Conservation (phyloP, 2,329 filamentous ascomycete genomes). For the Ascochyta koolunga region DNA sequence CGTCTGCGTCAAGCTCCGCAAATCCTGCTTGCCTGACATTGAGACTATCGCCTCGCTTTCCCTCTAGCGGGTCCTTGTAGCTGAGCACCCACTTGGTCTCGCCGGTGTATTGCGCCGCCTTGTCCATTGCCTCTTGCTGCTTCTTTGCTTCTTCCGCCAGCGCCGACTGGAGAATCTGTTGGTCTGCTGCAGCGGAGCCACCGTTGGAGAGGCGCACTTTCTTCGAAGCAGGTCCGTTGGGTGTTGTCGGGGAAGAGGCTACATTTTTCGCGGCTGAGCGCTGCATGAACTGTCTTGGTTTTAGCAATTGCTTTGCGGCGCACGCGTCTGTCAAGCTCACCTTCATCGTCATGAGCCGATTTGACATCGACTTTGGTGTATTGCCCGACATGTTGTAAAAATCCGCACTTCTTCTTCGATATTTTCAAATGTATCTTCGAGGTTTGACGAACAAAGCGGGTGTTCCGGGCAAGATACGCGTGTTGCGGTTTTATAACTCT, state of each 20-base stretch:
- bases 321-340: conserved; percentile 37
- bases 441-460: background rate
- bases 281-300: conserved; percentile 77
- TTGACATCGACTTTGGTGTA: conserved; percentile 74
- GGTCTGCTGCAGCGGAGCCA: conserved; percentile 53
- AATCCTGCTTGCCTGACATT: conserved; percentile 67
- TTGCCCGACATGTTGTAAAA: conserved; percentile 35
- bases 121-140: conserved; percentile 62
- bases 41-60: conserved; percentile 46
- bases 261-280: conserved; percentile 70
- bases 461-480: background rate
- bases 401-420: background rate
- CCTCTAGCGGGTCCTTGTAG: conserved; percentile 54
- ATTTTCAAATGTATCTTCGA: background rate
- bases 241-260: conserved; percentile 55
- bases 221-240: conserved; percentile 64
- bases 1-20: conserved; percentile 56
- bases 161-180: conserved; percentile 66
- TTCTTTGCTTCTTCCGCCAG: conserved; percentile 71
- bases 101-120: conserved; percentile 65
- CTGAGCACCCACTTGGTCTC: conserved; percentile 80
- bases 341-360: conserved; percentile 90
- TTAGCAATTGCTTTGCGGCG: conserved; percentile 17
- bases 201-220: conserved; percentile 63
- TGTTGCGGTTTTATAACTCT: background rate